These are phyloP conservation scores for Picea abies DNA, from an alignment of 83 land plant species.

Conservation along the genomic window DNA sequence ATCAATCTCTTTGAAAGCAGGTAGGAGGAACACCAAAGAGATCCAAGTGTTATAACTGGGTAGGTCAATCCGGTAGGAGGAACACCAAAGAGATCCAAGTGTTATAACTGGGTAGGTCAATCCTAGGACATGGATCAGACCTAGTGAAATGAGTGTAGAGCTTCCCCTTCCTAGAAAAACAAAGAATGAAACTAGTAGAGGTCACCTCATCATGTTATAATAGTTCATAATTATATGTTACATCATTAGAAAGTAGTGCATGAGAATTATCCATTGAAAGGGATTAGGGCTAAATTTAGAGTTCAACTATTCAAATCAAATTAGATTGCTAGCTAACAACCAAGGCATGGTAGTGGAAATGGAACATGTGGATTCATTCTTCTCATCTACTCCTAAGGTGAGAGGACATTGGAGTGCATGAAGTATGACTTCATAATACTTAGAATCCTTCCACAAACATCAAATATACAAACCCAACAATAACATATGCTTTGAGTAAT, in stretches of 20 bases:
- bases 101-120: slow-evolving; percentile 45
- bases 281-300: background rate
- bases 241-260: slow-evolving; percentile 5
- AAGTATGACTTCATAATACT: slow-evolving; percentile 11
- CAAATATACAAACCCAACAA: background rate
- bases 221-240: slow-evolving; percentile 1
- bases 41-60: slow-evolving; percentile 25
- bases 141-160: slow-evolving; percentile 65
- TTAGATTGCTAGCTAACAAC: background rate
- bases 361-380: background rate
- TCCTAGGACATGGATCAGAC: slow-evolving; percentile 74
- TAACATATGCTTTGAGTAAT: background rate
- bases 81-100: slow-evolving; percentile 23
- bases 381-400: slow-evolving; percentile 1
- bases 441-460: slow-evolving; percentile 2
- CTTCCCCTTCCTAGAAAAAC: background rate
- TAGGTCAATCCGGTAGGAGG: slow-evolving; percentile 67
- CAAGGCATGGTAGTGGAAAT: background rate
- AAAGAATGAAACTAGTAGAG: slow-evolving; percentile 13
- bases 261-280: background rate
- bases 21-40: slow-evolving; percentile 49
- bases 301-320: background rate
- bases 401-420: slow-evolving; percentile 11
- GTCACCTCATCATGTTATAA: background rate
- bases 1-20: slow-evolving; percentile 77